Evolutionary conservation across 2,329 filamentous ascomycete genomes (phyloP).

Genomic region (Phyllosticta citribraziliensis): DNA sequence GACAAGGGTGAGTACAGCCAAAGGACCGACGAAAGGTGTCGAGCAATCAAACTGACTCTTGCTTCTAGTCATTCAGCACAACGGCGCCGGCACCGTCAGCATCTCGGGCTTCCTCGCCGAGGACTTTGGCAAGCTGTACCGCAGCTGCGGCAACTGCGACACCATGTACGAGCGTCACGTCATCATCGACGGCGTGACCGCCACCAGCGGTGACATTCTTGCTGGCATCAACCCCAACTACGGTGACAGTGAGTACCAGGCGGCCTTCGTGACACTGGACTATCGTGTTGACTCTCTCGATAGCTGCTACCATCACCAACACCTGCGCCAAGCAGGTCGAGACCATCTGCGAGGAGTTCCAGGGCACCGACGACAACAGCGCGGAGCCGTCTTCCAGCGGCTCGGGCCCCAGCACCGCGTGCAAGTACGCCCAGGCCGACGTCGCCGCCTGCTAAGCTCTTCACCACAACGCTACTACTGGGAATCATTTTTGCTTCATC

Average conservation of each 20-base stretch:
- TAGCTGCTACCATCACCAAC: slow-evolving; percentile 36
- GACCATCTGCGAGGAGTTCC: slow-evolving; percentile 20
- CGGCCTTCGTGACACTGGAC: background rate
- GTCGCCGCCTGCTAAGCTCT: slow-evolving; percentile 5
- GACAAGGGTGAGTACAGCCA: slow-evolving; percentile 15
- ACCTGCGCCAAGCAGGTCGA: slow-evolving; percentile 22
- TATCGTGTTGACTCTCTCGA: slow-evolving; percentile 30
- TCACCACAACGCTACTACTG: background rate
- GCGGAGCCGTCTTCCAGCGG: slow-evolving; percentile 21
- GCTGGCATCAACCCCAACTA: slow-evolving; percentile 30
- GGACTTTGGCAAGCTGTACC: slow-evolving; percentile 23
- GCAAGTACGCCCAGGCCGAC: slow-evolving; percentile 7
- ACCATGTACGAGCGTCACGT: slow-evolving; percentile 20
- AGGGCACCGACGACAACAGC: slow-evolving; percentile 17
- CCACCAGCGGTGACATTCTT: slow-evolving; percentile 22
- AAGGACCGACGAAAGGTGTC: background rate
- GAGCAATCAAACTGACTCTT: background rate
- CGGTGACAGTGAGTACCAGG: background rate
- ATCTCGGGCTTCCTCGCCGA: slow-evolving; percentile 23
- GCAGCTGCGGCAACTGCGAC: slow-evolving; percentile 22
- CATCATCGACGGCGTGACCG: slow-evolving; percentile 26
- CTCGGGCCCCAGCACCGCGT: slow-evolving; percentile 7
- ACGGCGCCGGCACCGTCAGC: slow-evolving; percentile 22
- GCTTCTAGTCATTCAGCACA: slow-evolving; percentile 22
- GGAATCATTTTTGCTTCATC: background rate